Conservation (phyloP, 2,329 filamentous ascomycete genomes). For the Phialophora chinensis region DNA sequence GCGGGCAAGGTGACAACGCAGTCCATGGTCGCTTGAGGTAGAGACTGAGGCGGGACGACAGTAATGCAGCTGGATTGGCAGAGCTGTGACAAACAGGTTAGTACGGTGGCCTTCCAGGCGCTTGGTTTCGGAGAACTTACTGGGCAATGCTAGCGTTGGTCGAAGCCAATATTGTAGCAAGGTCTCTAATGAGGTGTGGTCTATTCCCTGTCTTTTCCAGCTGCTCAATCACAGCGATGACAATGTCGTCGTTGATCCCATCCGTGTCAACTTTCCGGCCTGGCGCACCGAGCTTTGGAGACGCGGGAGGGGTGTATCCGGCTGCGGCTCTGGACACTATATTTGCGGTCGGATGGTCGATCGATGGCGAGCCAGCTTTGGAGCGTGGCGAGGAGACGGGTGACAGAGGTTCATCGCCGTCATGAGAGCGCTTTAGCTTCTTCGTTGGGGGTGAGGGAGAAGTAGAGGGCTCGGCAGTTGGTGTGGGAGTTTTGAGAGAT, state of each 20-base stretch:
- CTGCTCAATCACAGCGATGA: constrained; percentile 86
- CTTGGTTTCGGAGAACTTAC: constrained; percentile 62
- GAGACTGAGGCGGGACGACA: constrained; percentile 86
- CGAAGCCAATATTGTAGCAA: constrained; percentile 78
- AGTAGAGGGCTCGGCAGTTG: constrained; percentile 57
- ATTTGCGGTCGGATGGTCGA: constrained; percentile 41
- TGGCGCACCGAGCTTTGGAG: constrained; percentile 59
- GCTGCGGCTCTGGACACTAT: constrained; percentile 44
- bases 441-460: constrained; percentile 68
- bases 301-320: constrained; percentile 79
- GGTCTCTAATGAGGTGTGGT: constrained; percentile 92
- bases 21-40: constrained; percentile 91
- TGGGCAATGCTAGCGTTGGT: constrained; percentile 85
- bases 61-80: constrained; percentile 91
- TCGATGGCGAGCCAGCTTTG: constrained; percentile 52
- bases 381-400: constrained; percentile 44
- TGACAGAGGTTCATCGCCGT: constrained; percentile 43
- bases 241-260: constrained; percentile 91
- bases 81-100: constrained; percentile 67
- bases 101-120: constrained; percentile 19
- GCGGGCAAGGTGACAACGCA: constrained; percentile 77
- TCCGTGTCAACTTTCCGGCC: constrained; percentile 73
- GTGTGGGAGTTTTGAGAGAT: constrained; percentile 66
- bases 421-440: constrained; percentile 80
- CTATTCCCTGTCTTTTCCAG: constrained; percentile 88